Evolutionary conservation across 768 basidiomycete genomes (phyloP).

Genomic region (Boletus sensibilis): DNA sequence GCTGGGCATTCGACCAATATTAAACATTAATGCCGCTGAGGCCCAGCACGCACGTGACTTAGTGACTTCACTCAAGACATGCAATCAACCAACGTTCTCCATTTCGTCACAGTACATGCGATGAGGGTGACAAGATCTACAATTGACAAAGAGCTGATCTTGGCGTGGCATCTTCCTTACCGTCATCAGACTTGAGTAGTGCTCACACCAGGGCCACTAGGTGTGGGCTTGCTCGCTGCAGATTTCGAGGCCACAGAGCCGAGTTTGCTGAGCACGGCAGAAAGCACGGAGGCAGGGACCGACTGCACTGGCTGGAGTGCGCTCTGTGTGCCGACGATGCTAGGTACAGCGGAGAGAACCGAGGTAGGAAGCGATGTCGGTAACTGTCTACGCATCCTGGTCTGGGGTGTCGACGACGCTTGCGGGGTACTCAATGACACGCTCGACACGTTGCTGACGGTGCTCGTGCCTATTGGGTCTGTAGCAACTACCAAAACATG

Average conservation of each 20-base stretch:
- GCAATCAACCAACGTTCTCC: constrained; percentile 25
- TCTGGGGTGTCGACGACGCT: neutral
- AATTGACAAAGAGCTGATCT: constrained; percentile 2
- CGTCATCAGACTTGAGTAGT: constrained; percentile 1
- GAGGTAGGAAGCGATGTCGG: neutral
- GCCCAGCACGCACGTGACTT: neutral
- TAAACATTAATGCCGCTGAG: neutral
- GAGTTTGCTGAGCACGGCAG: neutral
- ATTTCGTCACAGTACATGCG: constrained; percentile 23
- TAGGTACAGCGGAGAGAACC: neutral
- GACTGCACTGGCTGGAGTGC: neutral
- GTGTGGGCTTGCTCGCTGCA: neutral
- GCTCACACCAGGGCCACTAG: neutral
- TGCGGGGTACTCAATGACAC: neutral
- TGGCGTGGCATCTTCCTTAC: neutral
- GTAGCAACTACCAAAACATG: neutral
- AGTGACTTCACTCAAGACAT: constrained; percentile 11
- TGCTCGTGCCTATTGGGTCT: neutral
- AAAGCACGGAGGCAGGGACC: neutral
- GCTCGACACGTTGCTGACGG: neutral
- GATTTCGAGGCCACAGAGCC: neutral
- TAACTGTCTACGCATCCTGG: constrained; percentile 17
- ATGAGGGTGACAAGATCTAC: constrained; percentile 14
- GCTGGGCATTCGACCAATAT: neutral
- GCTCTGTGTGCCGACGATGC: neutral